Evolutionary conservation across 257 asterid genomes (phyloP), one percentile per base, ranked within the genome.

Genomic region (Marsdenia floribunda): DNA sequence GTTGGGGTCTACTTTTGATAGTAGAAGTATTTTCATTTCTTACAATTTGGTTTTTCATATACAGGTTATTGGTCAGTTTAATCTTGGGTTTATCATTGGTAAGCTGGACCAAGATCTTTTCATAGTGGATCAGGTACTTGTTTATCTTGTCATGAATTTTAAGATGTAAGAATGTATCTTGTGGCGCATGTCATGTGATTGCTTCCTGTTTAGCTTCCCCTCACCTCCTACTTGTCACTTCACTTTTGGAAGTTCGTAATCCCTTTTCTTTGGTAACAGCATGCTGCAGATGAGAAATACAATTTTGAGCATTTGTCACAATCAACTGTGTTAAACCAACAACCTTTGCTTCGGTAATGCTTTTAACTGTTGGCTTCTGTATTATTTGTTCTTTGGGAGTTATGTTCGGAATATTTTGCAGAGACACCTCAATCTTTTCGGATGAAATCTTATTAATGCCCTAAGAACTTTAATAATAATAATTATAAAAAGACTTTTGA

Each of bases 211-310:
- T 8, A 13, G 38, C 10, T 16, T 42, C 24, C 46, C 68, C 53
- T 49, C 35, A 14, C 13, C 72, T 16, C 65, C 49, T 46, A 12
- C 22, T n/a, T 21, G 11, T 54, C 18, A 55, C 12, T 53, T 22
- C 21, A 66, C 47, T 61, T 53, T 33, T 79, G 68, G 42, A 50
- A 71, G 26, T 35, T 35, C 37, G 1, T 4, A 35, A 64, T 64
- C 70, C 49, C 49, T 64, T 67, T 18, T 40, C 16, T 53, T 79
- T 78, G 76, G 59, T 75, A 71, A 73, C 92, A 95, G 99, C 99
- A 95, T 85, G 99, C 99, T 70, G 99, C 99, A 81, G 99, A 95
- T 80, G 99, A 95, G 89, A 95, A 95, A 77, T 89, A 89, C 84
- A 95, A 95, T 79, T 95, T 82, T 78, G 99, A 95, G 87, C 88